Conservation (phyloP, 805 yeast genomes). For the Wickerhamomyces bovis region DNA sequence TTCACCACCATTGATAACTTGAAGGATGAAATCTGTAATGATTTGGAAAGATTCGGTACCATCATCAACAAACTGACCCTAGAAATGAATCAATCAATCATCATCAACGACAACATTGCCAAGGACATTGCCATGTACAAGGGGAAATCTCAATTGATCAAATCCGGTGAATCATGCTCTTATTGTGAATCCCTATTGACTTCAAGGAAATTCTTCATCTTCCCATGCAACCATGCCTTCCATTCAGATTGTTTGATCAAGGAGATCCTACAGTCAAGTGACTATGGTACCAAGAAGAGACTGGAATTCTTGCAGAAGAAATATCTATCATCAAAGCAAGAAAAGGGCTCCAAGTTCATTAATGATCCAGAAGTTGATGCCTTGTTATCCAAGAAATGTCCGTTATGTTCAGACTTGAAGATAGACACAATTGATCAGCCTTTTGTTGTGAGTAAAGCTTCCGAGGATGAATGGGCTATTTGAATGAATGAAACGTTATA, state of each 20-base stretch:
- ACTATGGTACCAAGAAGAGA: conserved; percentile 58
- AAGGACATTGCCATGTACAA: conserved; percentile 48
- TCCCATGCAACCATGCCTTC: conserved; percentile 87
- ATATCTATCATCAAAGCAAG: conserved; percentile 23
- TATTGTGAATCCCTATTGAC: conserved; percentile 66
- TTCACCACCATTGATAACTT: conserved; percentile 74
- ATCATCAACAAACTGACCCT: conserved; percentile 57
- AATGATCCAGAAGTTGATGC: conserved; percentile 47
- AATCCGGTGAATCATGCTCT: conserved; percentile 80
- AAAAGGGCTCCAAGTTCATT: conserved; percentile 22
- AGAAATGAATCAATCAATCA: conserved; percentile 72
- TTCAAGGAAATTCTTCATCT: conserved; percentile 66
- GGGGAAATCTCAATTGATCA: conserved; percentile 57
- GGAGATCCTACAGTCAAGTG: conserved; percentile 52
- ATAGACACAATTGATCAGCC: conserved; percentile 66
- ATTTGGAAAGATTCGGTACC: conserved; percentile 68
- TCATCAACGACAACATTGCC: conserved; percentile 53
- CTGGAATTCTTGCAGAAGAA: conserved; percentile 44
- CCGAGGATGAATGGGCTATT: conserved; percentile 42
- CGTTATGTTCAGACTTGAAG: conserved; percentile 68
- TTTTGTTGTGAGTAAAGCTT: conserved; percentile 36
- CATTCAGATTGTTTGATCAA: conserved; percentile 84
- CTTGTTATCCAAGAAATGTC: conserved; percentile 58
- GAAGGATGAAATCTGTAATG: conserved; percentile 74
- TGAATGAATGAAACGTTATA: background rate